Evolutionary conservation across 768 basidiomycete species (phyloP), one percentile per base, ranked within the genome.

Genomic region (Podaxis carcinomalis): DNA sequence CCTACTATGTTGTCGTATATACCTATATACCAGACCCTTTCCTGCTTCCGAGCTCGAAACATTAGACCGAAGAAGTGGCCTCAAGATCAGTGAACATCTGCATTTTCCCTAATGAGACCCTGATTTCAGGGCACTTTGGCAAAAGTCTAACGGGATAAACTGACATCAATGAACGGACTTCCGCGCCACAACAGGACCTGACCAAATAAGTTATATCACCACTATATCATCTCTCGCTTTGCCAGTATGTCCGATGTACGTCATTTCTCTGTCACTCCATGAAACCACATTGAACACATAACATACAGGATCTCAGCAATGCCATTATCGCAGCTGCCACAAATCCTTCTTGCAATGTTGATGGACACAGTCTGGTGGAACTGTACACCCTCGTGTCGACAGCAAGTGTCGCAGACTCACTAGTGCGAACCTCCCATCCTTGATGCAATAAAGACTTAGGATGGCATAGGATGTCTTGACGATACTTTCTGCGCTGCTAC

Each of bases 401-500:
- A 27, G 52, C 59, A 11, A 47, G 25, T 5, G 32, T 61, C 46
- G 59, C 59, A 49, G 44, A 54, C 25, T 47, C 59, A 40, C 59
- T 61, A 16, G 59, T 61, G 53, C 32, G 59, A 49, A 49, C n/a
- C 23, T 40, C 40, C 19, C n/a, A 19, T 46, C 10, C 28, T 16
- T 14, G 14, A 16, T n/a, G 13, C 37, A 16, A 19, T 3, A n/a
- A 27, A 53, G 28, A 37, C 25, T 9, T 27, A 55, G 36, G 37
- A 4, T 40, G 13, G 19, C 27, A 36, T 35, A 83, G 81, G 80
- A 82, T 68, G 75, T 80, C 2, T 68, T 84, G 58, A 71, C 77
- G 57, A 65, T 72, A 5, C 54, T 83, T n/a, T 77, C 80, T 1
- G 53, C 74, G 11, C 66, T 83, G 0, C 57, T 83, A 16, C 68